Evolutionary conservation across 202 grass and related monocot genomes (phyloP), one percentile per base, ranked within the genome.

Genomic region (Musa balbisiana): DNA sequence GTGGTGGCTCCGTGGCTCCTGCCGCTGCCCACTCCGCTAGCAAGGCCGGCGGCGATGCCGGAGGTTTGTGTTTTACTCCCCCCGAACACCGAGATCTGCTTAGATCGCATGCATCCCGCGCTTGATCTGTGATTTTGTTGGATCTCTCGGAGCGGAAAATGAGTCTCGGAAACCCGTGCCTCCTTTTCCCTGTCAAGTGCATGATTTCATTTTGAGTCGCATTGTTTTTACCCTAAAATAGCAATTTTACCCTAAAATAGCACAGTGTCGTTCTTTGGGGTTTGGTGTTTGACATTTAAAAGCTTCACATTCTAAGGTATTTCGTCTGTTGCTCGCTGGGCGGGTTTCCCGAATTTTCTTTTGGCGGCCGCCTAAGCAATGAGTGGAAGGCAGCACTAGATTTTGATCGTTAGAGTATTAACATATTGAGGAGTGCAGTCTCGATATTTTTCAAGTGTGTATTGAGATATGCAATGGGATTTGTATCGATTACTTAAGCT

Each of bases 11-110:
- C 19, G 49, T 70, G 51, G 72, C 86, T 21, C 71, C 73, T 13
- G 70, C 75, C 10, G 78, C 86, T 64, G 72, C 86, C n/a, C 71
- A 69, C 11, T 72, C 75, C 10, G 78, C 86, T 58, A 55, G 56
- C 21, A 84, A 84, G 19, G 80, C 82, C 16, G 95, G 93, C 0
- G 87, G 87, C 87, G 96, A 91, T 87, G 27, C 63, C 50, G 59
- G 64, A 54, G 17, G 66, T 81, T 72, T 8, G 54, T 53, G 22
- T 65, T 2, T 2, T 11, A 53, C 53, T 76, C 23, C 6, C 20
- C 33, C 54, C 53, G 17, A 1, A 62, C 17, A 10, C 13, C 0
- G 67, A 19, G 49, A 51, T 51, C 19, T 49, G 43, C 63, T 21
- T 52, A 70, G 15, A 25, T 52, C 67, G 43, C 29, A 8, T 60